Conservation (phyloP, 2,329 filamentous ascomycete species). For the Fusarium albidum region DNA sequence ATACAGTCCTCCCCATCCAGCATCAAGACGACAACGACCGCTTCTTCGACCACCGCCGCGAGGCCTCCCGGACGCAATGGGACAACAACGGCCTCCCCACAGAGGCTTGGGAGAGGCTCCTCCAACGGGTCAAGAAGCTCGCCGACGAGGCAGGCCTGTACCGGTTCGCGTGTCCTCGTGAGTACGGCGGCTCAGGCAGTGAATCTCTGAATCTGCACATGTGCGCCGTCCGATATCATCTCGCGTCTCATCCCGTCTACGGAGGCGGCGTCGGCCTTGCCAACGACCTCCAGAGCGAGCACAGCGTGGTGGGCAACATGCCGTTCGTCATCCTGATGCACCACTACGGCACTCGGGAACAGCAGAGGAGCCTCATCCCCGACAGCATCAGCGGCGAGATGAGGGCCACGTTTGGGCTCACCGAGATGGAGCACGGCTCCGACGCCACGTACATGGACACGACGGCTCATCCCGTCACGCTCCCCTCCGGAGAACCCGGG, state of each 20-base stretch:
- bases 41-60: constrained; percentile 28
- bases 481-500: constrained; percentile 8
- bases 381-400: constrained; percentile 12
- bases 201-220: constrained; percentile 22
- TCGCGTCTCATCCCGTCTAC: constrained; percentile 23
- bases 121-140: constrained; percentile 9
- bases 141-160: constrained; percentile 26
- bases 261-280: constrained; percentile 29
- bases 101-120: constrained; percentile 20
- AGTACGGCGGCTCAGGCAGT: constrained; percentile 21
- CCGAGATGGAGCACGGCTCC: constrained; percentile 27
- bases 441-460: constrained; percentile 30
- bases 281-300: constrained; percentile 28
- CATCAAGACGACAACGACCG: constrained; percentile 19
- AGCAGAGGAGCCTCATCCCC: constrained; percentile 13
- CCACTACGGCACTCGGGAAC: constrained; percentile 18
- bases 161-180: constrained; percentile 17
- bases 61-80: constrained; percentile 30
- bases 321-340: constrained; percentile 25
- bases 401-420: constrained; percentile 23
- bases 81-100: constrained; percentile 23
- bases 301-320: constrained; percentile 28
- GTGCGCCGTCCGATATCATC: constrained; percentile 26
- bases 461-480: constrained; percentile 6
- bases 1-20: constrained; percentile 15